Percentiles rank a stretch among this genome's conserved stretches.
phyloP scores from a whole-genome alignment of 352 stramenopile genomes.

The Nothophytophthora sp. region DNA sequence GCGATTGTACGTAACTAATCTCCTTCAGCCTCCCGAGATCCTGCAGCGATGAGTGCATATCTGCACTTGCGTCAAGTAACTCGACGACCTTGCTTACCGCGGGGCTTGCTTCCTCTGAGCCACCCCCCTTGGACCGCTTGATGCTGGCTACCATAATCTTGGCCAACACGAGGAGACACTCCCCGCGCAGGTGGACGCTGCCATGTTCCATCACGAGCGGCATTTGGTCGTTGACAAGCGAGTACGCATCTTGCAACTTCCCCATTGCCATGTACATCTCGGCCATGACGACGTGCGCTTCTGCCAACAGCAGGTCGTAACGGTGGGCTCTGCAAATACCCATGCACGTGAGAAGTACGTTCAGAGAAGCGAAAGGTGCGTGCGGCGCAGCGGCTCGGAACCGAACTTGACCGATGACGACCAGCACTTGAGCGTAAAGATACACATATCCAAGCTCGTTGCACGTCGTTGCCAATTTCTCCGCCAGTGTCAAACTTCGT shows the following conservation, averaged over 20 bases:
- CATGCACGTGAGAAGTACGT: constrained; percentile 36
- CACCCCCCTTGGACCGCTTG: constrained; percentile 18
- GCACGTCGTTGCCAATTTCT: constrained; percentile 45
- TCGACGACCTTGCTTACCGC: constrained; percentile 20
- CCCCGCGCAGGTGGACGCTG: constrained; percentile 48
- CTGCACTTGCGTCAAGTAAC: constrained; percentile 27
- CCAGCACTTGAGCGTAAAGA: constrained; percentile 49
- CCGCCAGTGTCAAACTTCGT: constrained; percentile 38
- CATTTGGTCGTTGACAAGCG: constrained; percentile 64
- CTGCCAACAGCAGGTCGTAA: constrained; percentile 60
- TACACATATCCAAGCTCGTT: constrained; percentile 40
- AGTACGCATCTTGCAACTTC: constrained; percentile 39
- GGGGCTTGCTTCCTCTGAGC: constrained; percentile 1
- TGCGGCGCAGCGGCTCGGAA: constrained; percentile 34
- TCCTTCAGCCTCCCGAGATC: constrained; percentile 41
- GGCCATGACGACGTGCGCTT: constrained; percentile 61
- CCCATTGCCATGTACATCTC: constrained; percentile 69
- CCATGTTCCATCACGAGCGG: constrained; percentile 68
- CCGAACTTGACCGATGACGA: constrained; percentile 41
- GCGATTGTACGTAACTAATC: constrained; percentile 39
- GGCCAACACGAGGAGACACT: constrained; percentile 57
- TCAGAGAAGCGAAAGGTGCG: constrained; percentile 55
- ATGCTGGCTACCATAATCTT: constrained; percentile 48
- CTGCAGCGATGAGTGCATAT: constrained; percentile 36
- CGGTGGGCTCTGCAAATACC: constrained; percentile 48